Evolutionary conservation across 305 asterid species (phyloP), one percentile per base, ranked within the genome.

Genomic region (Solanum chacoense): DNA sequence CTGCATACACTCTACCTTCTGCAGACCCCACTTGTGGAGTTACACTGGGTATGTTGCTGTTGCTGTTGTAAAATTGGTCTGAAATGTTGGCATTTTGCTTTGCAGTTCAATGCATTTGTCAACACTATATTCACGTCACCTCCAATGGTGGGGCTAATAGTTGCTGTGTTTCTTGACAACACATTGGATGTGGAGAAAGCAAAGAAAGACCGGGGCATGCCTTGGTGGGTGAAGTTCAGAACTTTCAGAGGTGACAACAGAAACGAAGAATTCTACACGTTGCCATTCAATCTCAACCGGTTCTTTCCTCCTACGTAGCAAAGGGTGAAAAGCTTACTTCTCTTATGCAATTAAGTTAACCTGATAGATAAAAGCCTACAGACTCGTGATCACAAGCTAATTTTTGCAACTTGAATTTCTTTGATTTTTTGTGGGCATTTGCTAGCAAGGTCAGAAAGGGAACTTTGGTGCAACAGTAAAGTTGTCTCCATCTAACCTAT

Each of bases 151-250:
- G 98, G 95, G 74, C 84, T 97, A 89, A 93, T 96, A 76, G 87
- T 97, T 22, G 98, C 99, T 1, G 98, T 97, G 36, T 94, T 97
- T 73, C 94, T 97, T 1, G 99, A 97, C 93, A 97, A 97, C 96
- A 97, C 99, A 12, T 35, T 97, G 77, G 99, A 96, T 7, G 99
- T 96, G 88, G 98, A 97, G 92, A 94, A 94, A 89, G 95, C 99
- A 37, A 97, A 97, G 93, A 95, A 93, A 91, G 98, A 97, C 42
- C 91, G 99, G 0, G 99, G 99, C 22, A 97, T 97, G 99, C 98
- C 99, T 22, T 97, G 98, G 98, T 97, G 99, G 99, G 92, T 93
- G 81, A 97, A 97, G 92, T 97, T 97, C 91, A 91, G 99, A 88
- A 94, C 98, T 9, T 97, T 95, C 69, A 92, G 97, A 93, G 99